phyloP scores from a whole-genome alignment of 495 filamentous ascomycete species.

The Mytilinidion resinicola region DNA sequence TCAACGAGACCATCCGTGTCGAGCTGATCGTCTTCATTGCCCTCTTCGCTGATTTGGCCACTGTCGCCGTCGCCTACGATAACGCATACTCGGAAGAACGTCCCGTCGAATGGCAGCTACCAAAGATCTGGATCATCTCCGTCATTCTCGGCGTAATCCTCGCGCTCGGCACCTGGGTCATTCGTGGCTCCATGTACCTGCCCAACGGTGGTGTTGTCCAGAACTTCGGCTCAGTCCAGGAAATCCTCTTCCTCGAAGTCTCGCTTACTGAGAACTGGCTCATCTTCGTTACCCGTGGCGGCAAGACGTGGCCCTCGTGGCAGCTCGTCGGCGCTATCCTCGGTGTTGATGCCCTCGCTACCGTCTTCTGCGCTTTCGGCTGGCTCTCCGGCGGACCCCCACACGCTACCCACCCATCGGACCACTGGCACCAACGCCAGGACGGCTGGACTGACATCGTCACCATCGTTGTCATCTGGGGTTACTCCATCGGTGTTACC shows the following conservation, averaged over 20 bases:
- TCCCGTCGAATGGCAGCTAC: constrained; percentile 70
- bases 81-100: constrained; percentile 67
- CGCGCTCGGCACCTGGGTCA: constrained; percentile 61
- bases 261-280: constrained; percentile 73
- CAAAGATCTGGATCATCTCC: constrained; percentile 73
- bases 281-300: constrained; percentile 72
- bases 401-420: constrained; percentile 41
- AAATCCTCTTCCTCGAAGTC: constrained; percentile 68
- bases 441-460: constrained; percentile 66
- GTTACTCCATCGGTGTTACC: constrained; percentile 69
- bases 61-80: constrained; percentile 71
- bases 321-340: constrained; percentile 67
- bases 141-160: constrained; percentile 60
- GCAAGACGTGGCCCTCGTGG: constrained; percentile 64
- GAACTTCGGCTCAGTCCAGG: constrained; percentile 65
- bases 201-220: constrained; percentile 65
- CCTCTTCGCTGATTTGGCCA: constrained; percentile 70
- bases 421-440: constrained; percentile 42
- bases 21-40: constrained; percentile 71
- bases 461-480: constrained; percentile 73
- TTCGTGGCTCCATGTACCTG: constrained; percentile 61
- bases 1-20: constrained; percentile 61
- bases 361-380: constrained; percentile 67
- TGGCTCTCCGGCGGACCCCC: constrained; percentile 51
- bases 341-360: constrained; percentile 62